These are phyloP conservation scores for Perilla frutescens DNA, from an alignment of 257 asterid species.

Conservation along the genomic window DNA sequence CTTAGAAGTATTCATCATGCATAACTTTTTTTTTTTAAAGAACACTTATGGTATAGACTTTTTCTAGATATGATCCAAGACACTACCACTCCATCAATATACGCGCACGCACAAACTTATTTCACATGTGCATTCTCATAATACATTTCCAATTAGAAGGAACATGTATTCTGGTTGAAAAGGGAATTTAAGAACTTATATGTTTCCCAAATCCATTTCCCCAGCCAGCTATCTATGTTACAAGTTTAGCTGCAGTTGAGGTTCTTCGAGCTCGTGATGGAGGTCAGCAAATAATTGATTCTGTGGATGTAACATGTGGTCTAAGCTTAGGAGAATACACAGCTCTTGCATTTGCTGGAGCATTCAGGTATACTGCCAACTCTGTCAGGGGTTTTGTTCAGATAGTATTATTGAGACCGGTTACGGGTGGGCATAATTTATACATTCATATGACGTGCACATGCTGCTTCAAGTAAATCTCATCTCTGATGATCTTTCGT, in stretches of 20 bases:
- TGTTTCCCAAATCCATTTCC: conserved; percentile 29
- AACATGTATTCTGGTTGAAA: background rate
- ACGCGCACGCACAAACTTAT: background rate
- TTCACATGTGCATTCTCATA: conserved; percentile 5
- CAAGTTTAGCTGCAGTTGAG: conserved; percentile 99
- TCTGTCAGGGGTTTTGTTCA: conserved; percentile 7
- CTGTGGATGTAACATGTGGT: conserved; percentile 94
- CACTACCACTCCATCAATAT: conserved; percentile 3
- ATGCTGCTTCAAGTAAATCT: conserved; percentile 18
- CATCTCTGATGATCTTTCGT: conserved; percentile 32
- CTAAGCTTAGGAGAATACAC: conserved; percentile 98
- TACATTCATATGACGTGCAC: background rate
- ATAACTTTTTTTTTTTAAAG: conserved; percentile 7
- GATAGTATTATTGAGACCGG: conserved; percentile 14
- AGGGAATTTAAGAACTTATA: conserved; percentile 17
- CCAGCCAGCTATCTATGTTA: conserved; percentile 96
- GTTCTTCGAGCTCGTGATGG: conserved; percentile 94
- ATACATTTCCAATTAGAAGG: background rate
- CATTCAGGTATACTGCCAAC: conserved; percentile 72
- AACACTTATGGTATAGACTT: conserved; percentile 1
- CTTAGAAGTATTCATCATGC: conserved; percentile 6
- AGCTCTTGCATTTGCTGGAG: conserved; percentile 96
- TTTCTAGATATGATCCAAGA: background rate
- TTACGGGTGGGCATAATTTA: background rate
- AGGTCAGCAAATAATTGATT: conserved; percentile 88